Evolutionary conservation across 345 rosid species (phyloP).

Genomic region (Laguncularia racemosa): DNA sequence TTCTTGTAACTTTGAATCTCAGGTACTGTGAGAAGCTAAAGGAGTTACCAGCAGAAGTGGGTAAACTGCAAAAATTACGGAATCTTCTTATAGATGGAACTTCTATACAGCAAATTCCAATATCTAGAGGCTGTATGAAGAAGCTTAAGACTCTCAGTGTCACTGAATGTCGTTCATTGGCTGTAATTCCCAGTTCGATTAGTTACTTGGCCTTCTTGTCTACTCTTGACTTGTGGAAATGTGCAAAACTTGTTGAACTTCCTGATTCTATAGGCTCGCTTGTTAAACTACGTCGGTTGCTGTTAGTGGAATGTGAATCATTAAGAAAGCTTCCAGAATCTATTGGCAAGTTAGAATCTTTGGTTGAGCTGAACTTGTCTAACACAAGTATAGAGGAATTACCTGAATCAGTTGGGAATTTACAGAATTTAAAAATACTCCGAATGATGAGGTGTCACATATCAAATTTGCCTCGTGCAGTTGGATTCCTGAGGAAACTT

Average conservation of each 20-base stretch:
- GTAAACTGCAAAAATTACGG: slow-evolving; percentile 7
- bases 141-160: slow-evolving; percentile 12
- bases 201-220: slow-evolving; percentile 15
- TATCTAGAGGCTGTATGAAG: slow-evolving; percentile 12
- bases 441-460: slow-evolving; percentile 12
- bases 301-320: slow-evolving; percentile 11
- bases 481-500: slow-evolving; percentile 17
- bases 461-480: slow-evolving; percentile 7
- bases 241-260: slow-evolving; percentile 10
- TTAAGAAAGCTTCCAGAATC: slow-evolving; percentile 16
- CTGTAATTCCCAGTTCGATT: slow-evolving; percentile 8
- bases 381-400: slow-evolving; percentile 14
- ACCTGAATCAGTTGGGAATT: slow-evolving; percentile 8
- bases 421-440: slow-evolving; percentile 10
- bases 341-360: slow-evolving; percentile 11
- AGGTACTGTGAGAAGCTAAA: slow-evolving; percentile 11
- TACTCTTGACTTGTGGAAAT: slow-evolving; percentile 12
- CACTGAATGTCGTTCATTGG: slow-evolving; percentile 12
- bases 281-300: slow-evolving; percentile 7
- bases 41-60: slow-evolving; percentile 11
- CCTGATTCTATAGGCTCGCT: slow-evolving; percentile 13
- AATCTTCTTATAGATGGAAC: slow-evolving; percentile 18
- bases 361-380: slow-evolving; percentile 12
- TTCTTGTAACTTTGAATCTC: slow-evolving; percentile 12
- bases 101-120: slow-evolving; percentile 10